Evolutionary conservation across 1,284 basidiomycete genomes (phyloP).

Genomic region (Spongiforma sp.): DNA sequence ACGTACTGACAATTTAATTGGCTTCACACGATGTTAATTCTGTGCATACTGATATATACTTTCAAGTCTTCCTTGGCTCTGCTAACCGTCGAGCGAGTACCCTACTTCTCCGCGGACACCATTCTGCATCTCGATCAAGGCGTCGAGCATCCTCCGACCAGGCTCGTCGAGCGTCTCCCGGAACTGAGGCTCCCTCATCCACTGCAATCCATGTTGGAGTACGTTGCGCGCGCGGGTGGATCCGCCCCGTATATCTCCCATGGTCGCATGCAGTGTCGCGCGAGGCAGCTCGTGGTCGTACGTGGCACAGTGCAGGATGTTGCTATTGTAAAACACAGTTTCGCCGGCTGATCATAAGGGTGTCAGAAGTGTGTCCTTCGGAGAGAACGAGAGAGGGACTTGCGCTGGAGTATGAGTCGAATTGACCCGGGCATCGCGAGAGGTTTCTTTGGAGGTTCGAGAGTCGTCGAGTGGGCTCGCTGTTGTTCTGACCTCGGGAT

Average conservation of each 20-base stretch:
- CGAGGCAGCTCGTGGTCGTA: slow-evolving; percentile 62
- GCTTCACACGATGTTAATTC: background rate
- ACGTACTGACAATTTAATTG: no score
- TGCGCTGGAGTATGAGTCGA: slow-evolving; percentile 63
- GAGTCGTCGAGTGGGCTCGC: slow-evolving; percentile 58
- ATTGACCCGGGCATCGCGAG: slow-evolving; percentile 74
- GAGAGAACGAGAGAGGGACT: slow-evolving; percentile 24
- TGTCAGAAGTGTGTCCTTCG: background rate
- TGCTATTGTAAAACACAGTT: slow-evolving; percentile 83
- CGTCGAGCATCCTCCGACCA: slow-evolving; percentile 63
- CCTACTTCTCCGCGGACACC: slow-evolving; percentile 47
- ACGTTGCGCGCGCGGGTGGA: slow-evolving; percentile 73
- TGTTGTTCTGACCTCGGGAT: slow-evolving; percentile 65
- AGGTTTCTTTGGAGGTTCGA: slow-evolving; percentile 61
- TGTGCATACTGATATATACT: background rate
- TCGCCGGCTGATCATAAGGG: slow-evolving; percentile 58
- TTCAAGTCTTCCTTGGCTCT: background rate
- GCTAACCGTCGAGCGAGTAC: slow-evolving; percentile 52
- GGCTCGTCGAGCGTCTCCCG: slow-evolving; percentile 49
- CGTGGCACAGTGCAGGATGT: slow-evolving; percentile 77
- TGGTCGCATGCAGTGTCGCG: slow-evolving; percentile 77
- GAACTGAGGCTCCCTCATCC: slow-evolving; percentile 73
- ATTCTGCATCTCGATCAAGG: slow-evolving; percentile 62
- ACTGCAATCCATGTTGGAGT: slow-evolving; percentile 79
- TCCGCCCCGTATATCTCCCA: slow-evolving; percentile 71